A percentile compares a stretch with the other conserved stretches of the same genome.
phyloP scores from a whole-genome alignment of 2,329 filamentous ascomycete genomes.

The Aurifilum marmelostoma region DNA sequence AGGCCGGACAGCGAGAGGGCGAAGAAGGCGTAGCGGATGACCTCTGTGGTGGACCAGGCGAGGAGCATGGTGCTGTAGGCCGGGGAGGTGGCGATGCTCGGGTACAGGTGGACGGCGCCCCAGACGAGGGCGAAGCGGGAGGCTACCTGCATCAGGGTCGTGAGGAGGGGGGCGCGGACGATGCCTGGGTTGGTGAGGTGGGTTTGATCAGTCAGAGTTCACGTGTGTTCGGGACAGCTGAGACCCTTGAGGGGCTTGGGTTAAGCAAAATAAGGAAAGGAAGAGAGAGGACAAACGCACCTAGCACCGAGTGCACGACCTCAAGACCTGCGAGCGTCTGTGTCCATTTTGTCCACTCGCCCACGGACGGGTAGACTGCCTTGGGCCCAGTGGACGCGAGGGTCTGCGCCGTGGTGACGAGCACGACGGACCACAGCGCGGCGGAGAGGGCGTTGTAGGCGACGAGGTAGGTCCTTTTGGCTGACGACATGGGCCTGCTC shows the following conservation, averaged over 20 bases:
- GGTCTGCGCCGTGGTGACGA: constrained; percentile 65
- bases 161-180: constrained; percentile 82
- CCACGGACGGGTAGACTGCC: constrained; percentile 63
- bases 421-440: constrained; percentile 75
- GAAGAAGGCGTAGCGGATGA: constrained; percentile 92
- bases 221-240: background rate
- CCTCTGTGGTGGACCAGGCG: constrained; percentile 90
- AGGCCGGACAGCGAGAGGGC: constrained; percentile 67
- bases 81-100: constrained; percentile 57
- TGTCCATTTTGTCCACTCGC: constrained; percentile 73
- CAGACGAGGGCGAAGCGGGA: constrained; percentile 88
- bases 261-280: background rate
- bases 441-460: constrained; percentile 28
- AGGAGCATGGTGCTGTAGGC: constrained; percentile 78
- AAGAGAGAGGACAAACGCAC: constrained; percentile 49
- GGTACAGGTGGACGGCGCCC: constrained; percentile 78
- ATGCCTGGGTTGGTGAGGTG: constrained; percentile 66
- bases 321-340: constrained; percentile 86
- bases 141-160: constrained; percentile 87
- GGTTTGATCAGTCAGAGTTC: background rate
- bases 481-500: constrained; percentile 37
- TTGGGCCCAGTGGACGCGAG: constrained; percentile 58
- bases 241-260: background rate
- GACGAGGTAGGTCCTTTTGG: constrained; percentile 28
- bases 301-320: constrained; percentile 76